These are phyloP conservation scores for Colletotrichum truncatum DNA, from an alignment of 2,329 filamentous ascomycete genomes.

Conservation along the genomic window DNA sequence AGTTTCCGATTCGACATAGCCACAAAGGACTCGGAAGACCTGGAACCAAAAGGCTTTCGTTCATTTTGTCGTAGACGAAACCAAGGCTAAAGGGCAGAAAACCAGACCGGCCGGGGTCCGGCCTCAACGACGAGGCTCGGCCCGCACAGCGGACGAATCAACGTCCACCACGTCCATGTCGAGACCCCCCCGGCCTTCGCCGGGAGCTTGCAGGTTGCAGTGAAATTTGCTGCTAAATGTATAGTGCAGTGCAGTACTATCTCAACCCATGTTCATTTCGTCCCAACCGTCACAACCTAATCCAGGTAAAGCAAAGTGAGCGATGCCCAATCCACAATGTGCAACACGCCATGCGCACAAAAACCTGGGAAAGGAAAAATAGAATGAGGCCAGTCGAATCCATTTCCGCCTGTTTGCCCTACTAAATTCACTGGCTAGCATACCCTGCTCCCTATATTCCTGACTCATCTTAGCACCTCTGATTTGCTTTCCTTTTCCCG, in stretches of 20 bases:
- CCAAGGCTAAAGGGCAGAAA: not conserved
- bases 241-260: not conserved
- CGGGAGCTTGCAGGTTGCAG: conserved; percentile 23
- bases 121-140: conserved; percentile 20
- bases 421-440: not conserved
- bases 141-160: conserved; percentile 24
- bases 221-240: not conserved
- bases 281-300: conserved; percentile 21
- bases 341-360: conserved; percentile 22
- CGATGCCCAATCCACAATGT: conserved; percentile 25
- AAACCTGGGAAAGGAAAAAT: not conserved
- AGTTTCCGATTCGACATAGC: not conserved
- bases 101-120: conserved; percentile 8
- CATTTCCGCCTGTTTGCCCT: conserved; percentile 19
- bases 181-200: conserved; percentile 3
- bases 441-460: conserved; percentile 6
- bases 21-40: not conserved
- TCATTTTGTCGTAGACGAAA: not conserved
- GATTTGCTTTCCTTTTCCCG: conserved; percentile 16
- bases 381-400: conserved; percentile 10
- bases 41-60: not conserved
- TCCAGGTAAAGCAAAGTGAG: conserved; percentile 18
- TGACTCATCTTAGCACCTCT: conserved; percentile 19
- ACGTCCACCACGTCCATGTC: conserved; percentile 22
- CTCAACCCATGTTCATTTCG: conserved; percentile 20